phyloP scores from a whole-genome alignment of 129 eudicot genomes.

The Cynara cardunculus region DNA sequence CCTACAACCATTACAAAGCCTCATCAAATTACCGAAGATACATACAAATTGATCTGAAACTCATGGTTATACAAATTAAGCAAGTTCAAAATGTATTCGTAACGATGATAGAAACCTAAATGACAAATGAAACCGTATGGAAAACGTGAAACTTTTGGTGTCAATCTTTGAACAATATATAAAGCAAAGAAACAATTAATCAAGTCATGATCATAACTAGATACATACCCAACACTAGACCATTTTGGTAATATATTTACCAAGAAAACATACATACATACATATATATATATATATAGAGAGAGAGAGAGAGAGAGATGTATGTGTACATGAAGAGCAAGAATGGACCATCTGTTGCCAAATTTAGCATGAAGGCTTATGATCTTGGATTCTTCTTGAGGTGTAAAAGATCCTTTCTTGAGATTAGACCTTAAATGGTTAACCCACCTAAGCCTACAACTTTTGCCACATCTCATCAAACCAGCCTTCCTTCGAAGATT shows the following conservation, averaged over 20 bases:
- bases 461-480: constrained; percentile 54
- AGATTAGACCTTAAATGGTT: constrained; percentile 64
- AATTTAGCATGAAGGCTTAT: constrained; percentile 52
- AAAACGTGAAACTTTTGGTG: no score
- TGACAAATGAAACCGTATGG: no score
- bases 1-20: no score
- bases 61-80: no score
- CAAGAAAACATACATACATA: no score
- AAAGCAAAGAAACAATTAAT: background rate
- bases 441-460: constrained; percentile 74
- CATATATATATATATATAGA: background rate
- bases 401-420: constrained; percentile 52
- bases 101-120: no score
- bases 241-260: no score
- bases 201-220: background rate
- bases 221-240: background rate
- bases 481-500: constrained; percentile 39
- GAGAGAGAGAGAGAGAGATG: background rate
- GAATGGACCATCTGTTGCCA: constrained; percentile 81
- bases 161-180: no score
- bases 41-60: no score
- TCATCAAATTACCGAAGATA: no score
- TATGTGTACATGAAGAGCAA: constrained; percentile 49
- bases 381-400: constrained; percentile 48
- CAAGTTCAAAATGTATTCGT: no score